Conservation (phyloP, 2,329 filamentous ascomycete species). For the Sarocladium kiliense region DNA sequence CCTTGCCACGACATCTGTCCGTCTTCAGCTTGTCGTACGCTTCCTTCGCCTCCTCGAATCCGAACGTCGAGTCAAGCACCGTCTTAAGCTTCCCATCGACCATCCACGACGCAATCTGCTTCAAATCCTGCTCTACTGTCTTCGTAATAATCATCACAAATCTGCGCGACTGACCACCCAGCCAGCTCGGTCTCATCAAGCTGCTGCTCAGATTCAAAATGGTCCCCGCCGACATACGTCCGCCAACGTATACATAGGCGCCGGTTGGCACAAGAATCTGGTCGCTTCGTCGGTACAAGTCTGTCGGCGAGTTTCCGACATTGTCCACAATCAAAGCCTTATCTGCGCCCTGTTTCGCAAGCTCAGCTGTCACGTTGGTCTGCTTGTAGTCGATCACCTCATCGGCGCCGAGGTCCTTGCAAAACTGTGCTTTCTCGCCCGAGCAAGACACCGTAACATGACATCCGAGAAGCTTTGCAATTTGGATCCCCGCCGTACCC, state of each 20-base stretch:
- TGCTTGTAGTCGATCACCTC: constrained; percentile 58
- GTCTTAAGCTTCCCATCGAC: constrained; percentile 51
- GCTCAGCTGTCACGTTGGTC: constrained; percentile 37
- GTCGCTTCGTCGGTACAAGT: constrained; percentile 48
- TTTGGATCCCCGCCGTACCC: constrained; percentile 57
- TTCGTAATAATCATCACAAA: constrained; percentile 34
- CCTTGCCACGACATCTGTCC: constrained; percentile 55
- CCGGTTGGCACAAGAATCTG: constrained; percentile 43
- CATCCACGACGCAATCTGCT: constrained; percentile 49
- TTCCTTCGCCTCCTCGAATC: constrained; percentile 49
- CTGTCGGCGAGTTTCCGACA: constrained; percentile 41
- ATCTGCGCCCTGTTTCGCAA: constrained; percentile 40
- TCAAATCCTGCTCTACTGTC: constrained; percentile 39
- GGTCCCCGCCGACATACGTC: constrained; percentile 23
- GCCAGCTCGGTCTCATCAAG: constrained; percentile 24
- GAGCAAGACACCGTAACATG: constrained; percentile 59
- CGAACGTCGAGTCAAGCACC: constrained; percentile 49
- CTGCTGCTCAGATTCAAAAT: constrained; percentile 19
- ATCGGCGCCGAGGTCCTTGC: constrained; percentile 56
- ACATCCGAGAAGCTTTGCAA: constrained; percentile 58
- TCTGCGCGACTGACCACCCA: constrained; percentile 36
- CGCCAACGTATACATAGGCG: constrained; percentile 47
- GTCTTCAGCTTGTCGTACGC: constrained; percentile 56
- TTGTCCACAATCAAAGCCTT: constrained; percentile 56
- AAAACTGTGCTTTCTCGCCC: constrained; percentile 50